These are phyloP conservation scores for Trichoderma breve DNA, from an alignment of 2,329 filamentous ascomycete species.

Conservation along the genomic window DNA sequence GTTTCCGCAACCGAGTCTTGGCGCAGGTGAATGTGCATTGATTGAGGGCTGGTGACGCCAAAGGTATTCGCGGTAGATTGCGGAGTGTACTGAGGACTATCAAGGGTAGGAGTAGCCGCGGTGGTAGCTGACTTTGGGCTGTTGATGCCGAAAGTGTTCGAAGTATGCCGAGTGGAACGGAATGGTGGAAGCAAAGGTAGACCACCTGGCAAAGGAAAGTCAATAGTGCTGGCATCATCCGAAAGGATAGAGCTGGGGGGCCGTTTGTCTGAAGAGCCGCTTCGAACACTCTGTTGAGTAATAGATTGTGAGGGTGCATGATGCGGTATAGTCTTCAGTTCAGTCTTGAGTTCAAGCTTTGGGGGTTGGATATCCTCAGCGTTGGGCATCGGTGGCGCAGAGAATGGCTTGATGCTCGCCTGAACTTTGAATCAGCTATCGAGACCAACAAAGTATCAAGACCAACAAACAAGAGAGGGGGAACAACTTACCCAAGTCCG, in stretches of 20 bases:
- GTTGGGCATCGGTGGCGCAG: conserved; percentile 16
- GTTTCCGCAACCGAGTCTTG: conserved; percentile 2
- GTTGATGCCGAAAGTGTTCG: not conserved
- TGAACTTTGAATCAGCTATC: conserved; percentile 8
- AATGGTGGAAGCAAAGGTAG: conserved; percentile 25
- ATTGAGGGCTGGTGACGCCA: not conserved
- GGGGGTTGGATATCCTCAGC: conserved; percentile 11
- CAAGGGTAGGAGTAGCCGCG: not conserved
- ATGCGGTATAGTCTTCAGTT: not conserved
- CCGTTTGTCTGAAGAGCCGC: conserved; percentile 20
- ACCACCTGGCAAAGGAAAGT: conserved; percentile 28
- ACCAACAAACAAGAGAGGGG: not conserved
- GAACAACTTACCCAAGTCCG: conserved; percentile 63
- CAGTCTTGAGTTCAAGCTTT: not conserved
- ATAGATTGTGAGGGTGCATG: conserved; percentile 14
- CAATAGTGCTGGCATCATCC: conserved; percentile 23
- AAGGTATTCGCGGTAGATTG: not conserved
- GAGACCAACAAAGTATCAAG: not conserved
- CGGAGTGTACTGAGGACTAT: not conserved
- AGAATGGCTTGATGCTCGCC: conserved; percentile 27
- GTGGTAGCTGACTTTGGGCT: not conserved
- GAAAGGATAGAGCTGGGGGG: conserved; percentile 17
- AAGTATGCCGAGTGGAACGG: not conserved
- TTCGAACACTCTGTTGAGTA: conserved; percentile 20
- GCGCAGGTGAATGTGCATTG: not conserved